Base-by-base conservation (phyloP, 1,284 basidiomycete species). In the Cutaneotrichosporon sp. region DNA sequence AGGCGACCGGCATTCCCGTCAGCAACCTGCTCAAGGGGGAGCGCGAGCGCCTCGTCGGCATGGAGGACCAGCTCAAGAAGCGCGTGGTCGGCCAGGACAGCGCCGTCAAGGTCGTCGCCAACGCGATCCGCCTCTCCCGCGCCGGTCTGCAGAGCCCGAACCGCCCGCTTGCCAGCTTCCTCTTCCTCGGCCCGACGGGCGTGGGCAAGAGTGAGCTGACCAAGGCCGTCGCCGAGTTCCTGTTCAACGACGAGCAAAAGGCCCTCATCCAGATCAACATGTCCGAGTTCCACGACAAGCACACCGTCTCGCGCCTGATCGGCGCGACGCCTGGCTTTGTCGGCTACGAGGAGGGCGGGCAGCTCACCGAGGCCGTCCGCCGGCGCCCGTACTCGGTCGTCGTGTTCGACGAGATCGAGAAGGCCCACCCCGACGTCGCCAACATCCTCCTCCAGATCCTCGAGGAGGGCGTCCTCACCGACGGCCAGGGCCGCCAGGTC, bases 241-340 rank as follows among this genome's bases (percentile, higher is more conserved):
- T 95, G 57, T 95, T 92, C 79, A 89, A 92, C 67, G 90, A 94
- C 66, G 91, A 94, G 72, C 87, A 88, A 65, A 82, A 89, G 38
- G 90, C 91, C 20, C 75, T 95, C 59, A 91, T 95, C 67, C 91
- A 88, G 67, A 90, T 95, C 76, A 93, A 94, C 73, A 93, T 93
- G 91, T 91, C 89, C 11, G 91, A 95, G 84, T 94, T 90, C 74
- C 90, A 92, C 66, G 92, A 95, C 69, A 85, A 91, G 62, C 91
- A 97, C 72, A 94, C 91, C 0, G 89, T 97, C 45, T 92, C 91
- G 1, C 85, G 92, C 3, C 81, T 97, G 20, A 91, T 97, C 56
- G 94, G 93, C 63, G 90, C 93, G 0, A 90, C 92, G 0, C 91
- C 92, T 6, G 92, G 94, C 8, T 97, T 95, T 71, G 89, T 98